Evolutionary conservation across 805 yeast genomes (phyloP).

Genomic region (Teunomyces barrocoloradensis): DNA sequence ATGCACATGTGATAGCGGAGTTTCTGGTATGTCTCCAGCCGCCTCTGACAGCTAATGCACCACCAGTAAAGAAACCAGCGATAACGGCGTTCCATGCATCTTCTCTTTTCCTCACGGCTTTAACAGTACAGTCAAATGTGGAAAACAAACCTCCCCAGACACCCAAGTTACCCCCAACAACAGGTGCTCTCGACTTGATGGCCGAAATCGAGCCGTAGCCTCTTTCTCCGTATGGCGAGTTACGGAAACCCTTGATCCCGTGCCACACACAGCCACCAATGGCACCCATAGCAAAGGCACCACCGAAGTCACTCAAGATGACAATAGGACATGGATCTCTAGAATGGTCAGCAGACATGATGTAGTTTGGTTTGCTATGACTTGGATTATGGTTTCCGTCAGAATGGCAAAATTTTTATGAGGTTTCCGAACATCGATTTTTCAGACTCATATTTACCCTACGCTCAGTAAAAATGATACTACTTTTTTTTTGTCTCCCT

Average conservation of each 20-base stretch:
- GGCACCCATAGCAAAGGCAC: conserved; percentile 98
- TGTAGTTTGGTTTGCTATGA: conserved; percentile 5
- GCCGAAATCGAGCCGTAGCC: conserved; percentile 86
- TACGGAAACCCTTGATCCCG: conserved; percentile 97
- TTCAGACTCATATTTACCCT: conserved; percentile 7
- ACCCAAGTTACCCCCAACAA: conserved; percentile 98
- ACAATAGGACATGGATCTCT: conserved; percentile 99
- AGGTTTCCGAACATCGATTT: conserved; percentile 5
- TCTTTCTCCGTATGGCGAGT: conserved; percentile 96
- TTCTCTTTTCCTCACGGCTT: conserved; percentile 94
- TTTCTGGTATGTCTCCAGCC: conserved; percentile 97
- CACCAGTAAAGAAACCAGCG: conserved; percentile 98
- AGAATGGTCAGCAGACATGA: conserved; percentile 91
- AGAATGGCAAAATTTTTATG: conserved; percentile 4
- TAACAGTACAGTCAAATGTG: conserved; percentile 91
- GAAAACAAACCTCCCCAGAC: conserved; percentile 99
- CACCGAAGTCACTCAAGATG: conserved; percentile 95
- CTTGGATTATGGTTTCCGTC: background rate
- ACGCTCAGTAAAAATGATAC: background rate
- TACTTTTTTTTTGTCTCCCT: background rate
- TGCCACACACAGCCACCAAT: conserved; percentile 99
- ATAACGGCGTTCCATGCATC: conserved; percentile 98
- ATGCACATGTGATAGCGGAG: conserved; percentile 96
- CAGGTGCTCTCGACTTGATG: conserved; percentile 95
- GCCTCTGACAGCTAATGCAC: conserved; percentile 96